Evolutionary conservation across 306 rosid genomes (phyloP), one percentile per base, ranked within the genome.

Genomic region (Vigna unguiculata): DNA sequence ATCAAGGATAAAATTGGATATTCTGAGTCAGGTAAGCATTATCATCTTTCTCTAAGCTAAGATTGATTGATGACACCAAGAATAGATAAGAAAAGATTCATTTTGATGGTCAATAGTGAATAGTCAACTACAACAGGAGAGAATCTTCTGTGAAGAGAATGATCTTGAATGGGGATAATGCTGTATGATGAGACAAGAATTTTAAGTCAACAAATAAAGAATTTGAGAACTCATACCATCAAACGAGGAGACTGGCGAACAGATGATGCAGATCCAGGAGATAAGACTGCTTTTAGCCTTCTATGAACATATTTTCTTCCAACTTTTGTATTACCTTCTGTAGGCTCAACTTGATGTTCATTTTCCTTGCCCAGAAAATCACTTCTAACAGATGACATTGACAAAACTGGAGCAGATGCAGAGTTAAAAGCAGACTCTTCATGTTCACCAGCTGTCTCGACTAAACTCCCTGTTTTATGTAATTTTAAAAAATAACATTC

Each of bases 221-320:
- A 63, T 14, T 10, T 38, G 72, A 74, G 17, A 69, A 61, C 71
- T 75, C 78, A 53, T 82, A 92, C 96, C 97, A 63, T 68, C 46
- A 86, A 81, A 68, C 87, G 93, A 61, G 88, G 88, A 78, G 97
- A 87, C 68, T 85, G 86, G n/a, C 90, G 90, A 84, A 85, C 77
- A 80, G 87, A 88, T 48, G 82, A 41, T 22, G 88, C 86, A 71
- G 93, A 90, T 61, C 80, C 88, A 16, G 90, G 86, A 79, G 94
- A 87, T 53, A 58, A 74, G 30, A 69, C 54, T 55, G 87, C 74
- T 46, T 71, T 83, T 61, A 19, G 36, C 43, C 78, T 79, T 85
- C 80, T 89, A 67, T 79, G 88, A 60, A 62, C 46, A 54, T 69
- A 41, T 30, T 30, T 78, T 71, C 86, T 89, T 84, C 84, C 88